Conservation (phyloP, 305 asterid genomes). For the Solanum hybrid region DNA sequence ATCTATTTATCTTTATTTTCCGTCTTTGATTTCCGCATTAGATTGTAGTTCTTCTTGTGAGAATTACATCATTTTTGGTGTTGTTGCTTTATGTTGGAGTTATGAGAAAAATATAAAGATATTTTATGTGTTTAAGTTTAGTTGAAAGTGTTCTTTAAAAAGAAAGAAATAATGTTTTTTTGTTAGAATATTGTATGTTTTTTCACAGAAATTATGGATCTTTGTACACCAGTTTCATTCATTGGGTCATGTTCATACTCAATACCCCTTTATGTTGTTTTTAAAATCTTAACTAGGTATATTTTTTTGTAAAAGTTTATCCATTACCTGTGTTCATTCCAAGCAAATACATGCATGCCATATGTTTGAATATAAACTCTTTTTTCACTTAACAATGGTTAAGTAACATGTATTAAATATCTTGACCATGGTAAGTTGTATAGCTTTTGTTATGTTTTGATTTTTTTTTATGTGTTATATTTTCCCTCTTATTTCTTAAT, state of each 20-base stretch:
- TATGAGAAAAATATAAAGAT: too few relatives aligned
- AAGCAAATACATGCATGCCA: background rate
- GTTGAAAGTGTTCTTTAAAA: background rate
- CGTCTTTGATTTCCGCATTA: too few relatives aligned
- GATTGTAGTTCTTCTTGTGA: too few relatives aligned
- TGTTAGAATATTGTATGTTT: background rate
- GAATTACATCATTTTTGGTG: too few relatives aligned
- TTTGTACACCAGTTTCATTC: background rate
- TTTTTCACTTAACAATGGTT: background rate
- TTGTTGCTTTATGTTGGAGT: too few relatives aligned
- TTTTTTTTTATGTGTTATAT: background rate
- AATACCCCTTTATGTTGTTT: background rate
- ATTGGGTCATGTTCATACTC: background rate
- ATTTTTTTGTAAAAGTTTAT: background rate
- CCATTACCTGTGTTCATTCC: too few relatives aligned
- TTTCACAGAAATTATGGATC: background rate
- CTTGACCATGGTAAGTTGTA: background rate
- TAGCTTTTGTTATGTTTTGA: background rate
- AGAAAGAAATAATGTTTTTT: background rate
- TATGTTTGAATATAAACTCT: background rate
- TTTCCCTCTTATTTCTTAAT: background rate
- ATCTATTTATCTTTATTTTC: too few relatives aligned
- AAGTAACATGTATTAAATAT: background rate
- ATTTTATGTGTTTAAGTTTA: background rate
- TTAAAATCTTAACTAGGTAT: background rate